These are phyloP conservation scores for Cryptosporidium ubiquitum DNA, from an alignment of 169 alveolate species.

Conservation along the genomic window DNA sequence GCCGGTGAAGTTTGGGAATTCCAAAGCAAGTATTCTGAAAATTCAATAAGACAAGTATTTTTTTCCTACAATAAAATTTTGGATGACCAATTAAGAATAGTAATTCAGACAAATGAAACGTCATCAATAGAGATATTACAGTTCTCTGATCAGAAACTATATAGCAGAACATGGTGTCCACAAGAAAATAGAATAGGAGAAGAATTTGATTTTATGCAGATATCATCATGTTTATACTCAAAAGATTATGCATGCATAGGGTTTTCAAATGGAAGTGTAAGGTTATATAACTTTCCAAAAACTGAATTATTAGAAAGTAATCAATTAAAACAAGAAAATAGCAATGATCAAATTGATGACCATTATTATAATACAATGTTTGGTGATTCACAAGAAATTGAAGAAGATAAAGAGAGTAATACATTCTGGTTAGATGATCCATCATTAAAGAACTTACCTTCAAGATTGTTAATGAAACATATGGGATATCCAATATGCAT, in stretches of 20 bases:
- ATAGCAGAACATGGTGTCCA: slow-evolving; percentile 52
- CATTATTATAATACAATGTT: slow-evolving; percentile 63
- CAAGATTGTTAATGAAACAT: slow-evolving; percentile 51
- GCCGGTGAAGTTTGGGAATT: not conserved
- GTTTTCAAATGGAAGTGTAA: slow-evolving; percentile 56
- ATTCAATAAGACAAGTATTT: slow-evolving; percentile 24
- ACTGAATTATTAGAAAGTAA: not conserved
- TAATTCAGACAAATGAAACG: slow-evolving; percentile 33
- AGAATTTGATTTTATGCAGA: slow-evolving; percentile 43
- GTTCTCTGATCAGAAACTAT: not conserved
- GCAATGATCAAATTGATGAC: slow-evolving; percentile 1
- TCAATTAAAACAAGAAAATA: not conserved
- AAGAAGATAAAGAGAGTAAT: not conserved
- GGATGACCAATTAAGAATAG: not conserved
- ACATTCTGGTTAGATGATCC: slow-evolving; percentile 30
- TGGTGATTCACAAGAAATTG: slow-evolving; percentile 56
- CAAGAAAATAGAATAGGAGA: slow-evolving; percentile 2
- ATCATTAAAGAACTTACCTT: not conserved
- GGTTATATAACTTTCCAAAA: slow-evolving; percentile 12
- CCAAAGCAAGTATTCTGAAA: slow-evolving; percentile 6
- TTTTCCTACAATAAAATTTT: not conserved
- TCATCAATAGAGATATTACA: slow-evolving; percentile 40
- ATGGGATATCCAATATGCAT: slow-evolving; percentile 66
- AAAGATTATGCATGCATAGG: slow-evolving; percentile 31
- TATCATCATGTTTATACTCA: slow-evolving; percentile 49